These are phyloP conservation scores for Solanum appendiculatum DNA, from an alignment of 257 asterid species.

Conservation along the genomic window DNA sequence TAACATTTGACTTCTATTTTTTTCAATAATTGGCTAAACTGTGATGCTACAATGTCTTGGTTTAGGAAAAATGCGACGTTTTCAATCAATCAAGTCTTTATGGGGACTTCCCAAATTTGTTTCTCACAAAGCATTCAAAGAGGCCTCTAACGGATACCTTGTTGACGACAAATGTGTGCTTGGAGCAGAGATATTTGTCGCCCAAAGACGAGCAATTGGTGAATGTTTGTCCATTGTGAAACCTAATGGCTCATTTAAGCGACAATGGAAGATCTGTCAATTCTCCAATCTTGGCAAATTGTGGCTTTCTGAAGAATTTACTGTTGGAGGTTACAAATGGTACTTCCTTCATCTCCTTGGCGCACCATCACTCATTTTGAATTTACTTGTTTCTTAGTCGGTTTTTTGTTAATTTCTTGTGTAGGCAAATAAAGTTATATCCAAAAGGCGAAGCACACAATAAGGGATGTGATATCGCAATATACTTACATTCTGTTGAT, in stretches of 20 bases:
- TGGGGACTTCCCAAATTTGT: constrained; percentile 19
- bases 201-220: background rate
- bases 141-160: constrained; percentile 8
- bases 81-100: background rate
- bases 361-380: background rate
- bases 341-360: background rate
- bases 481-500: background rate
- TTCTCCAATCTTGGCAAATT: background rate
- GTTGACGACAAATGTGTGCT: constrained; percentile 13
- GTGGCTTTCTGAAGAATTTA: background rate
- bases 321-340: background rate
- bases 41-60: background rate
- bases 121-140: background rate
- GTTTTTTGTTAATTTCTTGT: background rate
- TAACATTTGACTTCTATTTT: background rate
- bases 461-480: background rate
- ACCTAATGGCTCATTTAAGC: background rate
- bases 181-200: constrained; percentile 3
- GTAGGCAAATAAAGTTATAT: background rate
- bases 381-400: background rate
- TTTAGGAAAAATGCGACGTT: background rate
- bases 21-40: background rate
- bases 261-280: background rate
- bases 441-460: background rate
- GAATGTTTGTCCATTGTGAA: constrained; percentile 1